Percentiles rank a stretch among this genome's conserved stretches.
These are phyloP conservation scores for Friedmanniomyces simplex DNA, from an alignment of 495 filamentous ascomycete genomes.

Conservation along the genomic window DNA sequence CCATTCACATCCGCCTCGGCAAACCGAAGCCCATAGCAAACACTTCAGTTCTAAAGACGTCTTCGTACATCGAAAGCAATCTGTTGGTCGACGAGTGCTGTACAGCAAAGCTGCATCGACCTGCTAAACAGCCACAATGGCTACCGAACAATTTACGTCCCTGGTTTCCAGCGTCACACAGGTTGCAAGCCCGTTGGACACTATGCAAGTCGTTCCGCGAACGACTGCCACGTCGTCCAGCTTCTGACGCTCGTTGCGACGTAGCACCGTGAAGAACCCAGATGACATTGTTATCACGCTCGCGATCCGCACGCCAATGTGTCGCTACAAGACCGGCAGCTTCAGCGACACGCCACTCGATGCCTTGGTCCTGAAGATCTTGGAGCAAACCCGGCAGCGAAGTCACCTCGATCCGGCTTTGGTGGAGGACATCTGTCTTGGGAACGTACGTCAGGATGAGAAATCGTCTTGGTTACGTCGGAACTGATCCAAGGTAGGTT, in stretches of 20 bases:
- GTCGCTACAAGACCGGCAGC: constrained; percentile 72
- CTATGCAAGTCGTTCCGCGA: constrained; percentile 64
- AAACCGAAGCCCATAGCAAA: no score
- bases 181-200: constrained; percentile 50
- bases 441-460: constrained; percentile 46
- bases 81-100: no score
- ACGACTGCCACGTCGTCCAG: constrained; percentile 1
- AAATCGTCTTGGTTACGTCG: background rate
- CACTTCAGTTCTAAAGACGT: no score
- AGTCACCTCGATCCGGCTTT: constrained; percentile 70
- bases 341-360: constrained; percentile 94
- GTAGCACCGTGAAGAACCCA: constrained; percentile 81
- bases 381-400: constrained; percentile 63
- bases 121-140: constrained; percentile 46
- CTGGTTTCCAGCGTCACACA: constrained; percentile 81
- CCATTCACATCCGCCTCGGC: background rate
- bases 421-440: constrained; percentile 85
- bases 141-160: constrained; percentile 70
- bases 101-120: background rate
- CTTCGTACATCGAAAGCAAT: no score
- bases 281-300: constrained; percentile 95
- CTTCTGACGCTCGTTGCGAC: background rate
- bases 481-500: constrained; percentile 43
- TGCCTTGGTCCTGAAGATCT: constrained; percentile 64
- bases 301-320: constrained; percentile 77